phyloP scores from a whole-genome alignment of 2,329 filamentous ascomycete species.

The Monilinia aucupariae region DNA sequence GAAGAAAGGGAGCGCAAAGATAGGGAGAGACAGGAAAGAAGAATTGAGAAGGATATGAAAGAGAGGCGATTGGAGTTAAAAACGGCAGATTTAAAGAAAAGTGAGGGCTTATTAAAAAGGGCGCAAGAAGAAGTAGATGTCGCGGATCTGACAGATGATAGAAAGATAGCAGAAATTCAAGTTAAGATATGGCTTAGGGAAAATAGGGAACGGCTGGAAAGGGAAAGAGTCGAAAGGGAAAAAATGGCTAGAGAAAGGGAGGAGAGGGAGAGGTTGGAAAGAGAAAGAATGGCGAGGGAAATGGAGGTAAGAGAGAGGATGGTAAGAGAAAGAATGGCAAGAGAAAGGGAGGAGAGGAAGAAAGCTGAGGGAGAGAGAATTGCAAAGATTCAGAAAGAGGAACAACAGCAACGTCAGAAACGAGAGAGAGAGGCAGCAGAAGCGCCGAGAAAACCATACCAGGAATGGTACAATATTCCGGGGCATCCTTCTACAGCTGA shows the following conservation, averaged over 20 bases:
- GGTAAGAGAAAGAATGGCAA: slow-evolving; percentile 7
- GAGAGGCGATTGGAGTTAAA: slow-evolving; percentile 29
- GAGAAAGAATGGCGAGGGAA: neutral
- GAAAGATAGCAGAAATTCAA: slow-evolving; percentile 13
- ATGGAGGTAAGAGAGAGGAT: slow-evolving; percentile 15
- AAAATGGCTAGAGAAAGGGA: neutral
- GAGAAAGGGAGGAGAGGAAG: neutral
- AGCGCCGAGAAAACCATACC: slow-evolving; percentile 10
- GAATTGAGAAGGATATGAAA: slow-evolving; percentile 35
- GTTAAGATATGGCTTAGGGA: slow-evolving; percentile 19
- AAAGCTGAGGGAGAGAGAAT: slow-evolving; percentile 3
- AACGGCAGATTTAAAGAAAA: slow-evolving; percentile 23
- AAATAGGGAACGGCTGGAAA: slow-evolving; percentile 14
- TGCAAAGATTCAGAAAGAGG: slow-evolving; percentile 16
- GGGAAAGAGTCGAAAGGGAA: slow-evolving; percentile 16
- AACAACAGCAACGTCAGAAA: slow-evolving; percentile 19
- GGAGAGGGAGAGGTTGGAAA: neutral
- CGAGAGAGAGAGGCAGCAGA: slow-evolving; percentile 20
- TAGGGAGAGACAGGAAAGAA: slow-evolving; percentile 33
- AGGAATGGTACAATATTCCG: neutral
- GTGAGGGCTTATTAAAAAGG: slow-evolving; percentile 12
- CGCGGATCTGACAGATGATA: slow-evolving; percentile 20
- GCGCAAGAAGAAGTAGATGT: slow-evolving; percentile 16
- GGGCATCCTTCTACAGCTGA: neutral
- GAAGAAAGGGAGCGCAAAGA: slow-evolving; percentile 36